phyloP scores from a whole-genome alignment of 169 alveolate species.

The Plasmodium gallinaceum region DNA sequence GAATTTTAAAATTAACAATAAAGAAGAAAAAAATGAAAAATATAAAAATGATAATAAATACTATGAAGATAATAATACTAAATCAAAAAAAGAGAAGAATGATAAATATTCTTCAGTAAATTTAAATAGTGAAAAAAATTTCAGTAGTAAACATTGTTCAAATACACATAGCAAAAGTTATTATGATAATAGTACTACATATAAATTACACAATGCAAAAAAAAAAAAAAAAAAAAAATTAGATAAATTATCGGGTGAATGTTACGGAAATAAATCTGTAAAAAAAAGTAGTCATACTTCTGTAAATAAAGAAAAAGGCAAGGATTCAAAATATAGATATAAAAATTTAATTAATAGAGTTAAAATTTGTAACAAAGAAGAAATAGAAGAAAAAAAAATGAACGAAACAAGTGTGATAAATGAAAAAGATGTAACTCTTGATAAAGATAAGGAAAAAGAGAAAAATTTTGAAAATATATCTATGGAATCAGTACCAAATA shows the following conservation, averaged over 20 bases:
- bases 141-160: not conserved
- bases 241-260: not conserved
- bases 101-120: not conserved
- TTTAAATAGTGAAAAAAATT: not conserved
- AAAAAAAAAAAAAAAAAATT: not conserved
- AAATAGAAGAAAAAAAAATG: too few species aligned
- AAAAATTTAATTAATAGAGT: too few species aligned
- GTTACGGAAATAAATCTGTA: not conserved
- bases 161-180: not conserved
- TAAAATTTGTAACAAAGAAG: too few species aligned
- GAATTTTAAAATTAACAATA: not conserved
- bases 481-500: too few species aligned
- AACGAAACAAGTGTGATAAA: too few species aligned
- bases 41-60: not conserved
- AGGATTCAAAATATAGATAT: too few species aligned
- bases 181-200: not conserved
- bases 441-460: too few species aligned
- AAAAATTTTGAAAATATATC: too few species aligned
- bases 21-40: not conserved
- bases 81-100: not conserved
- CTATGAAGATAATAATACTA: not conserved
- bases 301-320: too few species aligned
- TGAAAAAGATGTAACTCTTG: too few species aligned
- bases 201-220: not conserved
- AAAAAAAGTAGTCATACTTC: too few species aligned